phyloP scores from a whole-genome alignment of 2,329 filamentous ascomycete genomes.

The Cladosporium halotolerans region DNA sequence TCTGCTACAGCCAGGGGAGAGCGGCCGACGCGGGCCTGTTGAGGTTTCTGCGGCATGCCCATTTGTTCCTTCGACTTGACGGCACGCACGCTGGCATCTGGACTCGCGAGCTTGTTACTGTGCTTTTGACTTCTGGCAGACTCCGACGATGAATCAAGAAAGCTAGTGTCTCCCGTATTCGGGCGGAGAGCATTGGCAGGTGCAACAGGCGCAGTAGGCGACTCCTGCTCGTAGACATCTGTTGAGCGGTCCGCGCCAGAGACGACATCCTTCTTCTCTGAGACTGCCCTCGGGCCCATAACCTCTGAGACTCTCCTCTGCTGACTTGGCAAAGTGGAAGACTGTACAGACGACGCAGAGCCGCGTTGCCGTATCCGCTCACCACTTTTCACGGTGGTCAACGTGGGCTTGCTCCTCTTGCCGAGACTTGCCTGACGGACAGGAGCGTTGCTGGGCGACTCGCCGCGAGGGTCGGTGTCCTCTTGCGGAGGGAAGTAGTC shows the following conservation, averaged over 20 bases:
- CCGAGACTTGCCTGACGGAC: constrained; percentile 43
- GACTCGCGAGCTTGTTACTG: constrained; percentile 10
- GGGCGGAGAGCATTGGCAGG: not conserved
- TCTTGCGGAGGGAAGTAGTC: not conserved
- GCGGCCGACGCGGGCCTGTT: constrained; percentile 13
- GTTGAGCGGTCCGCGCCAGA: not conserved
- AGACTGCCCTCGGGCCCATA: not conserved
- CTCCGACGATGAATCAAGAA: constrained; percentile 30
- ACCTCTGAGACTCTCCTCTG: constrained; percentile 1
- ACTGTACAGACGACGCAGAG: constrained; percentile 10
- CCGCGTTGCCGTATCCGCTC: constrained; percentile 16
- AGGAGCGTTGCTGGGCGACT: constrained; percentile 11
- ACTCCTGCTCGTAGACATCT: not conserved
- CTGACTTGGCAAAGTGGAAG: constrained; percentile 18
- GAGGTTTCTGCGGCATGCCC: constrained; percentile 12
- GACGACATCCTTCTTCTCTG: not conserved
- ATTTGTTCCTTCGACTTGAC: constrained; percentile 19
- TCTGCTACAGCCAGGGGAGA: constrained; percentile 20
- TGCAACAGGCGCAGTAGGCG: not conserved
- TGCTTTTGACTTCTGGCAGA: constrained; percentile 23
- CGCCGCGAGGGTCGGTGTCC: not conserved
- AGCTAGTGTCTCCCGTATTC: constrained; percentile 18
- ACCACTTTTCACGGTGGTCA: constrained; percentile 43
- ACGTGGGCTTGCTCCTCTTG: constrained; percentile 40
- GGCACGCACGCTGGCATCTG: not conserved